Conservation (phyloP, 176 grass and related monocot species). For the Oryza coarctata region DNA sequence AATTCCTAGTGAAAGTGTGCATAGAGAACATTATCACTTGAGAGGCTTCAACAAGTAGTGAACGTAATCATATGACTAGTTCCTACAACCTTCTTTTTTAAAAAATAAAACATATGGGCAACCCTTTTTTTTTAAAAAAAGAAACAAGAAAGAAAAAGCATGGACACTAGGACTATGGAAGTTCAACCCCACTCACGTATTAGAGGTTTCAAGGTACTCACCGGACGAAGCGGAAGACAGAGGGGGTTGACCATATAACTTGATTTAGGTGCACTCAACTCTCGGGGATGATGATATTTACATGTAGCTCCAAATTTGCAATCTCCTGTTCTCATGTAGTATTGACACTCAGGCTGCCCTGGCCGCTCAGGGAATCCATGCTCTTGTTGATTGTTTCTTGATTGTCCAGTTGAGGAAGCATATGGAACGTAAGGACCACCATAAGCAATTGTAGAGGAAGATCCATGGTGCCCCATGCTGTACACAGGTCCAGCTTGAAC, state of each 20-base stretch:
- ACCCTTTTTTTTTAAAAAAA: background rate
- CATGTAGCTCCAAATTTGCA: conserved; percentile 80
- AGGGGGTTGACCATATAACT: conserved; percentile 53
- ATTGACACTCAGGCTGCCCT: conserved; percentile 77
- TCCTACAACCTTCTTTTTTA: background rate
- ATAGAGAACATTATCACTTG: background rate
- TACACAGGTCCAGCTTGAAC: conserved; percentile 65
- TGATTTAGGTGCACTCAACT: conserved; percentile 55
- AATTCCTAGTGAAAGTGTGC: background rate
- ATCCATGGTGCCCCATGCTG: conserved; percentile 61
- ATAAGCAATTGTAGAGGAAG: conserved; percentile 54
- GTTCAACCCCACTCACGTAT: conserved; percentile 1
- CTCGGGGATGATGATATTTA: conserved; percentile 81
- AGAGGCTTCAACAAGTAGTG: conserved; percentile 4
- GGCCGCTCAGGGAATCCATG: conserved; percentile 68
- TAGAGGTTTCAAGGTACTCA: conserved; percentile 38
- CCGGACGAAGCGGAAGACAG: conserved; percentile 76
- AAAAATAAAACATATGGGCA: background rate
- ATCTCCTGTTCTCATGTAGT: conserved; percentile 75
- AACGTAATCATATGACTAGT: background rate
- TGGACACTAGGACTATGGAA: background rate
- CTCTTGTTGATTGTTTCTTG: conserved; percentile 60
- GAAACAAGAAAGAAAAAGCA: background rate
- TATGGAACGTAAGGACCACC: conserved; percentile 45
- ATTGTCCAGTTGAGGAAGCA: conserved; percentile 52